Evolutionary conservation across 2,329 filamentous ascomycete species (phyloP), one percentile per base, ranked within the genome.

Genomic region (Arthrobotrys sinensis): DNA sequence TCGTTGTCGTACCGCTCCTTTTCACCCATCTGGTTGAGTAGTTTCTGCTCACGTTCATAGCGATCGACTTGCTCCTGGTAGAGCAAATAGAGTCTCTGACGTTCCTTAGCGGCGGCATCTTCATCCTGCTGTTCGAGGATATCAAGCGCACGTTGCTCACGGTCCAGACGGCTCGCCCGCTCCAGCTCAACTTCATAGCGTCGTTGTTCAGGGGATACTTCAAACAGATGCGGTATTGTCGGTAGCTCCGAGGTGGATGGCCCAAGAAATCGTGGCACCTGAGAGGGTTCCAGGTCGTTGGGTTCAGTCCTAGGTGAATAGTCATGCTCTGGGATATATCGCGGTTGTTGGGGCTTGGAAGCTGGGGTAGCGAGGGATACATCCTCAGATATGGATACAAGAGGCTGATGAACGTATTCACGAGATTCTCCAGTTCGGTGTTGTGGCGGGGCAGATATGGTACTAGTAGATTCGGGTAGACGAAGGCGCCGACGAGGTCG

Each of bases 161-260:
- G 76, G 8, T 75, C 76, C 3, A 70, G 19, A 45, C 76, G 53
- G 2, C 53, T 34, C 8, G 63, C 40, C 14, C 70, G 76, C 32
- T 79, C 63, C 4, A 75, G 19, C 52, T 79, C 76, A 32, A 79
- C 76, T 70, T 79, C 76, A 57, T 75, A 75, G 11, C 64, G 64
- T 14, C 55, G 63, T 34, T 75, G 69, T 32, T 79, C 76, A 21
- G 52, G 53, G 11, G 75, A 72, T 36, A 72, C 14, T 43, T 72
- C 62, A 24, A 40, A 43, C 0, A 53, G 7, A 10, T 5, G 28
- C 5, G 24, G 43, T 11, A 32, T 3, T n/a, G 24, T 21, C 2
- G 52, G n/a, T 2, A 12, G n/a, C 8, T 62, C 48, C 14, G 45
- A 43, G 2, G 24, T n/a, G 6, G 36, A 64, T 4, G 32, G 16